Evolutionary conservation across 179 eudicot genomes (phyloP).

Genomic region (Actinidia chinensis): DNA sequence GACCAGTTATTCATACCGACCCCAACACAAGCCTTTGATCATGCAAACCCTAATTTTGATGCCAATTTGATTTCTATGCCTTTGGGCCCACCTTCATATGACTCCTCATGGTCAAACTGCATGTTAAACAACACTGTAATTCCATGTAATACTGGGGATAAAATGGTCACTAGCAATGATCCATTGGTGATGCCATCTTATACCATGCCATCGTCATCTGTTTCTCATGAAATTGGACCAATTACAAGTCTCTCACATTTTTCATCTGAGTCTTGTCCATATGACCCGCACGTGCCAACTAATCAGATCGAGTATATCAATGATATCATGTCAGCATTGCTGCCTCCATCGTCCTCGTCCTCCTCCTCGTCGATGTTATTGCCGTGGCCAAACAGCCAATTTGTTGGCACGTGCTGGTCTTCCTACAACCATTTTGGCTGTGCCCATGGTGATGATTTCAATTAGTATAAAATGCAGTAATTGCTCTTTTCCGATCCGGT

Average conservation of each 20-base stretch:
- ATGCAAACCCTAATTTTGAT: slow-evolving; percentile 8
- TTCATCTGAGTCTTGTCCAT: slow-evolving; percentile 7
- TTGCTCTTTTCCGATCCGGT: background rate
- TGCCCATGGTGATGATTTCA: background rate
- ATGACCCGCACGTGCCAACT: slow-evolving; percentile 14
- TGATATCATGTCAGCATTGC: background rate
- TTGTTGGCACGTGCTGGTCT: slow-evolving; percentile 24
- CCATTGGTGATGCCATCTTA: background rate
- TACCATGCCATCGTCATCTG: slow-evolving; percentile 15
- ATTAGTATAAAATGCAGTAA: background rate
- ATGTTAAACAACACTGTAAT: background rate
- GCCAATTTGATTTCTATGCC: slow-evolving; percentile 14
- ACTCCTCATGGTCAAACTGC: slow-evolving; percentile 23
- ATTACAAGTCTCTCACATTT: slow-evolving; percentile 8
- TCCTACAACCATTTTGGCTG: slow-evolving; percentile 14
- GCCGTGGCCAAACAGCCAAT: slow-evolving; percentile 2
- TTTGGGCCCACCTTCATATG: slow-evolving; percentile 22
- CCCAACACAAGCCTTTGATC: slow-evolving; percentile 27
- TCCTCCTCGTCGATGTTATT: slow-evolving; percentile 11
- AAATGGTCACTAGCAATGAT: slow-evolving; percentile 8
- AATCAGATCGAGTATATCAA: slow-evolving; percentile 20
- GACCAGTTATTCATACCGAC: slow-evolving; percentile 10
- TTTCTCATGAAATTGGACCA: slow-evolving; percentile 1
- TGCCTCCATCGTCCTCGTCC: background rate
- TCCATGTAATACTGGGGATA: background rate